Evolutionary conservation across 2,329 filamentous ascomycete species (phyloP).

Genomic region (Penicillium sp.): DNA sequence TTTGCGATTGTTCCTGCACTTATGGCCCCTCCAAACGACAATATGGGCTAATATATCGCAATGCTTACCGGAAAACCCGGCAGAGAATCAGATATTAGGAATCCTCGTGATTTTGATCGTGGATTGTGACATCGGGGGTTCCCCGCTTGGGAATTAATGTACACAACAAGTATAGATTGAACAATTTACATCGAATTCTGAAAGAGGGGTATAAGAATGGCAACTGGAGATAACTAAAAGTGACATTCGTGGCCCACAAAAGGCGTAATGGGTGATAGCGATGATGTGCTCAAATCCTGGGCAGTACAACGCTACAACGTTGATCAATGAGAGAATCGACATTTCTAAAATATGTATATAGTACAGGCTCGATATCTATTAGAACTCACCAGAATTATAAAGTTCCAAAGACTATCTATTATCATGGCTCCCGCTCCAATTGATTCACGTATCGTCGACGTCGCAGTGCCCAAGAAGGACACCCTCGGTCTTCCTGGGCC

Average conservation of each 20-base stretch:
- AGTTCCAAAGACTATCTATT: background rate
- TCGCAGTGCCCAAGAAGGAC: slow-evolving; percentile 63
- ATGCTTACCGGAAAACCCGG: slow-evolving; percentile 12
- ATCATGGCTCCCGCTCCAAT: slow-evolving; percentile 60
- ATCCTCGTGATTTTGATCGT: slow-evolving; percentile 24
- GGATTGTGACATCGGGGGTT: slow-evolving; percentile 26
- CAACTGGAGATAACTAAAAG: background rate
- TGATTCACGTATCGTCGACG: slow-evolving; percentile 62
- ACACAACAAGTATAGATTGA: background rate
- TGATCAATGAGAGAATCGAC: background rate
- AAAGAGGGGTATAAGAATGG: slow-evolving; percentile 13
- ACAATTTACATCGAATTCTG: background rate
- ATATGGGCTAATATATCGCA: slow-evolving; percentile 12
- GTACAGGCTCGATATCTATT: background rate
- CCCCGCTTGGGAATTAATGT: background rate
- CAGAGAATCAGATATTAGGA: slow-evolving; percentile 2
- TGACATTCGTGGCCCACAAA: slow-evolving; percentile 11
- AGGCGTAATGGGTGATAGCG: slow-evolving; percentile 30
- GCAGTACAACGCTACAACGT: background rate
- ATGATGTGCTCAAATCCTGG: slow-evolving; percentile 34
- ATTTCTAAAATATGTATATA: background rate
- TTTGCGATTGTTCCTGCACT: background rate
- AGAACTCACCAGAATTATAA: background rate
- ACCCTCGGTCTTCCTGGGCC: slow-evolving; percentile 61
- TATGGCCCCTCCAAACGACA: slow-evolving; percentile 5